A percentile compares a stretch with the other conserved stretches of the same genome.
phyloP scores from a whole-genome alignment of 139 green algal genomes.

The Picochlorum sp. region DNA sequence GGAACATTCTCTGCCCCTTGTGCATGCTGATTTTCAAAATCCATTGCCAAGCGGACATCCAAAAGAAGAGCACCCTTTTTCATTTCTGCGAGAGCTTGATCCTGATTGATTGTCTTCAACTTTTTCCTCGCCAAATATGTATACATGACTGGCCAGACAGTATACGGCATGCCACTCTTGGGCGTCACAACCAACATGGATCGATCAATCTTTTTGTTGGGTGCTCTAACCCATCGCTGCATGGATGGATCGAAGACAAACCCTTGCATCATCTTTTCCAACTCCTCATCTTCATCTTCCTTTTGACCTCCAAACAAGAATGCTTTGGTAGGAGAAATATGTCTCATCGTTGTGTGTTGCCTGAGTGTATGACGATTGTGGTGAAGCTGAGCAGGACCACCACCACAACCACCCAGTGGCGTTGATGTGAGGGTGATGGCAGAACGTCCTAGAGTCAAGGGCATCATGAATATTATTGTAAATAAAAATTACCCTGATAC shows the following conservation, averaged over 20 bases:
- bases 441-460: too few species aligned
- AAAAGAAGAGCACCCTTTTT: slow-evolving; percentile 40
- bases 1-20: slow-evolving; percentile 48
- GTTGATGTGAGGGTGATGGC: too few species aligned
- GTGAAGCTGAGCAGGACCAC: too few species aligned
- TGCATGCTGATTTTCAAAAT: slow-evolving; percentile 35
- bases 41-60: slow-evolving; percentile 37
- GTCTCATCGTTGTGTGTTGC: too few species aligned
- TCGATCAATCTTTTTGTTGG: slow-evolving; percentile 11
- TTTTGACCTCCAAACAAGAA: neutral
- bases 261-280: slow-evolving; percentile 4
- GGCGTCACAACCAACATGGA: slow-evolving; percentile 9
- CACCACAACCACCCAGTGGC: too few species aligned
- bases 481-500: too few species aligned
- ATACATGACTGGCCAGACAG: slow-evolving; percentile 34
- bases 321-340: neutral
- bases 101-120: slow-evolving; percentile 20
- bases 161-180: slow-evolving; percentile 27
- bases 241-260: slow-evolving; percentile 1
- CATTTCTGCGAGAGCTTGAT: slow-evolving; percentile 31
- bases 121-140: slow-evolving; percentile 17
- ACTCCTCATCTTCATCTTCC: neutral
- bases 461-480: too few species aligned
- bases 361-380: too few species aligned
- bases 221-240: slow-evolving; percentile 22